Conservation (phyloP, 192 early-diverging fungal genomes). For the Backusella psychrophila region DNA sequence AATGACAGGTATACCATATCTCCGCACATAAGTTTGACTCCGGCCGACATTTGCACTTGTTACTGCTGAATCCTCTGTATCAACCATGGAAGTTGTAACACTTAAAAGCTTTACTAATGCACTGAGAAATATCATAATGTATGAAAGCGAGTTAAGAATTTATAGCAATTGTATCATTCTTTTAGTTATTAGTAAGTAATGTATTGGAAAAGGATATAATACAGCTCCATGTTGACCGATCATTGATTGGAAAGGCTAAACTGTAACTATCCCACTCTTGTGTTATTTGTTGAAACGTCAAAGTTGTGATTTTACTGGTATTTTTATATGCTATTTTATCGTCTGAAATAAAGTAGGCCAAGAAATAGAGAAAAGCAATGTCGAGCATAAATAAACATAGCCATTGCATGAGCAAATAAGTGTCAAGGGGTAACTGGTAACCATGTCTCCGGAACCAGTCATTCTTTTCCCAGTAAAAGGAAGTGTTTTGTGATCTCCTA, state of each 20-base stretch:
- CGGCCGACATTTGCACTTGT: slow-evolving; percentile 3
- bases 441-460: slow-evolving; percentile 32
- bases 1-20: slow-evolving; percentile 35
- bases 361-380: slow-evolving; percentile 21
- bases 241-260: not conserved
- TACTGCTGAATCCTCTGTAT: slow-evolving; percentile 31
- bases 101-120: slow-evolving; percentile 23
- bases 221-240: slow-evolving; percentile 8
- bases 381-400: slow-evolving; percentile 17
- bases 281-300: not conserved
- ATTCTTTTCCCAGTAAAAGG: slow-evolving; percentile 24
- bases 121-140: slow-evolving; percentile 32
- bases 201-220: slow-evolving; percentile 28
- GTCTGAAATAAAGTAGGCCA: slow-evolving; percentile 19
- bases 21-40: slow-evolving; percentile 30
- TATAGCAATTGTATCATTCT: not conserved
- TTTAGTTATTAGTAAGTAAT: not conserved
- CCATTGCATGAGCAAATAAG: slow-evolving; percentile 28
- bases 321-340: not conserved
- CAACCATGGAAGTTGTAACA: slow-evolving; percentile 22
- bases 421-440: slow-evolving; percentile 21
- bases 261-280: not conserved
- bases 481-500: not conserved
- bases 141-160: not conserved
- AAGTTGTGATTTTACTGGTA: not conserved